Evolutionary conservation across 352 stramenopile genomes (phyloP), one percentile per base, ranked within the genome.

Genomic region (Pythium brassicae): DNA sequence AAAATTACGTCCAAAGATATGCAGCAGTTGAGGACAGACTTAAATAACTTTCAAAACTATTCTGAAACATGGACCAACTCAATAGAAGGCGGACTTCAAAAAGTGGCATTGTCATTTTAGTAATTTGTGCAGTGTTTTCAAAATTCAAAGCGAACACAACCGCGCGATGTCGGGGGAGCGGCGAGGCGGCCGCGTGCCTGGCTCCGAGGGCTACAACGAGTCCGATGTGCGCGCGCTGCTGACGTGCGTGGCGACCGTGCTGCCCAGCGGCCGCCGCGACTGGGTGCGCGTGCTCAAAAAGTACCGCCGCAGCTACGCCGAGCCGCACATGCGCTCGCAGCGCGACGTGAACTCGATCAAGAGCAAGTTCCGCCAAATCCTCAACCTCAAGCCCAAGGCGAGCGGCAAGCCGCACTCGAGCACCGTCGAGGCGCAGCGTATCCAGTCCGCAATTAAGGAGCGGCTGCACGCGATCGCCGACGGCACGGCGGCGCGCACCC

Each of bases 361-460:
- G 40, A 70, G 55, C 37, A 74, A 77, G 60, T 77, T 77, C 59
- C 22, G 55, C 39, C 66, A 74, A 35, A 55, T 77, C 12, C 49
- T 74, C n/a, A 63, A 74, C 50, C 60, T 54, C 49, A 77, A 66
- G 50, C n/a, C 53, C 9, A 55, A 48, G 22, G 34, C 26, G 26
- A 52, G 26, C 46, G 26, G 46, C 46, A 52, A 52, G 46, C 46
- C 27, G 8, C 25, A 52, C 46, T 23, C 46, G 9, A 51, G 23
- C 26, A 61, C 58, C 17, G 17, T 37, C 46, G 46, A 37, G 27
- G 46, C 23, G 46, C 46, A 51, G 23, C 46, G 46, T 15, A 51
- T 51, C 23, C 46, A 51, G 25, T 14, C 17, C 23, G 17, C 17
- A 17, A 51, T 51, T 15, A 50, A 34, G 8, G 8, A 29, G 12